These are phyloP conservation scores for Alternaria sp. DNA, from an alignment of 2,329 filamentous ascomycete genomes.

Conservation along the genomic window DNA sequence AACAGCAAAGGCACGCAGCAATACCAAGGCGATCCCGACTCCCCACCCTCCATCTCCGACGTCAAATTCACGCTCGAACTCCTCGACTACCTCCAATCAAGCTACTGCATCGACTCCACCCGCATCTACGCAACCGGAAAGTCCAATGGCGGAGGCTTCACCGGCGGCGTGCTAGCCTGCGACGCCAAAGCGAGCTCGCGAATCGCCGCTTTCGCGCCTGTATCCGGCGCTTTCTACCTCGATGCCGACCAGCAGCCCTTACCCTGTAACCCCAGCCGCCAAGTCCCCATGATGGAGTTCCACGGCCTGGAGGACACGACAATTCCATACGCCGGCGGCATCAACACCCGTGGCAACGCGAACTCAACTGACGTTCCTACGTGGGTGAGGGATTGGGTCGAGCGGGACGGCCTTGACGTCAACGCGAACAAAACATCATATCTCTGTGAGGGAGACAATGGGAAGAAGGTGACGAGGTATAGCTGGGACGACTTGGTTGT, in stretches of 20 bases:
- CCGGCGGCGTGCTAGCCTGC: slow-evolving; percentile 57
- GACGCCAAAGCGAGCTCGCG: slow-evolving; percentile 48
- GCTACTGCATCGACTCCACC: slow-evolving; percentile 55
- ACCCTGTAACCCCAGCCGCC: slow-evolving; percentile 35
- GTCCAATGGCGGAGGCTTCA: slow-evolving; percentile 62
- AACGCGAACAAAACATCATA: slow-evolving; percentile 32
- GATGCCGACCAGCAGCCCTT: slow-evolving; percentile 24
- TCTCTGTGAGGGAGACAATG: slow-evolving; percentile 40
- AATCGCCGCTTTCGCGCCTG: slow-evolving; percentile 60
- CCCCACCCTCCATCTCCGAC: slow-evolving; percentile 50
- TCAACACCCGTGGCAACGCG: slow-evolving; percentile 26
- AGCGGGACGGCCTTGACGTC: slow-evolving; percentile 41
- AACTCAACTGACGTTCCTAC: slow-evolving; percentile 24
- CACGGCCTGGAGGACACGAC: slow-evolving; percentile 53
- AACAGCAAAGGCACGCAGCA: slow-evolving; percentile 28
- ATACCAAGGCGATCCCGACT: slow-evolving; percentile 54
- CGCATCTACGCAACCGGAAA: slow-evolving; percentile 59
- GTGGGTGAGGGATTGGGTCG: slow-evolving; percentile 50
- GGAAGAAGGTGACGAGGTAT: slow-evolving; percentile 34
- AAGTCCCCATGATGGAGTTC: slow-evolving; percentile 53
- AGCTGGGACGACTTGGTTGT: slow-evolving; percentile 42
- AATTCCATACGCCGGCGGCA: slow-evolving; percentile 51
- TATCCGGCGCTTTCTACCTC: slow-evolving; percentile 57
- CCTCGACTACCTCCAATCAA: slow-evolving; percentile 46
- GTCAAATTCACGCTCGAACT: slow-evolving; percentile 55